Percentiles rank a stretch among this genome's conserved stretches.
These are phyloP conservation scores for Filosporella fistucella DNA, from an alignment of 495 filamentous ascomycete species.

Conservation along the genomic window DNA sequence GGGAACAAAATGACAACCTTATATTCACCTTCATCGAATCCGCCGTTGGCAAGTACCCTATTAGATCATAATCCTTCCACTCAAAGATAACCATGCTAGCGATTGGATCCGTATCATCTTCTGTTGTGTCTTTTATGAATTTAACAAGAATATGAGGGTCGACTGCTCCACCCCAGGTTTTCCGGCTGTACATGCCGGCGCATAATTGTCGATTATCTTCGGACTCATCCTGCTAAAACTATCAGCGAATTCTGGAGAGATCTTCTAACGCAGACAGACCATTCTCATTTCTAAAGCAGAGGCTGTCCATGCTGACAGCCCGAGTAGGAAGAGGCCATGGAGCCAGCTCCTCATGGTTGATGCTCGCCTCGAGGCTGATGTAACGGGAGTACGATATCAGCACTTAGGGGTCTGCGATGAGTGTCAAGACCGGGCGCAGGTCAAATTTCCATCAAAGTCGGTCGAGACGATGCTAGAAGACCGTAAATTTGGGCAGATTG, in stretches of 20 bases:
- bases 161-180: conserved; percentile 80
- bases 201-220: conserved; percentile 80
- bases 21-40: conserved; percentile 28
- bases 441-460: conserved; percentile 11
- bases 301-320: conserved; percentile 50
- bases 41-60: conserved; percentile 51
- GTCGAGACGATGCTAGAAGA: background rate
- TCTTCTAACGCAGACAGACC: conserved; percentile 33
- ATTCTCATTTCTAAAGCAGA: conserved; percentile 54
- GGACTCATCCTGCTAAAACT: conserved; percentile 57
- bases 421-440: conserved; percentile 1
- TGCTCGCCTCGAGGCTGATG: conserved; percentile 19
- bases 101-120: conserved; percentile 59
- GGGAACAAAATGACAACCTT: background rate
- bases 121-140: conserved; percentile 59
- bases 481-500: background rate
- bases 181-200: conserved; percentile 93
- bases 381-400: background rate
- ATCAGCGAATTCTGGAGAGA: background rate
- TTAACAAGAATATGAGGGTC: conserved; percentile 87
- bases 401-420: background rate
- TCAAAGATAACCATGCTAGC: conserved; percentile 91
- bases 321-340: conserved; percentile 43
- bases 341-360: conserved; percentile 50
- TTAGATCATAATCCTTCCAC: conserved; percentile 76